Conservation (phyloP, 2,329 filamentous ascomycete genomes). For the Cryphonectria naterciae region DNA sequence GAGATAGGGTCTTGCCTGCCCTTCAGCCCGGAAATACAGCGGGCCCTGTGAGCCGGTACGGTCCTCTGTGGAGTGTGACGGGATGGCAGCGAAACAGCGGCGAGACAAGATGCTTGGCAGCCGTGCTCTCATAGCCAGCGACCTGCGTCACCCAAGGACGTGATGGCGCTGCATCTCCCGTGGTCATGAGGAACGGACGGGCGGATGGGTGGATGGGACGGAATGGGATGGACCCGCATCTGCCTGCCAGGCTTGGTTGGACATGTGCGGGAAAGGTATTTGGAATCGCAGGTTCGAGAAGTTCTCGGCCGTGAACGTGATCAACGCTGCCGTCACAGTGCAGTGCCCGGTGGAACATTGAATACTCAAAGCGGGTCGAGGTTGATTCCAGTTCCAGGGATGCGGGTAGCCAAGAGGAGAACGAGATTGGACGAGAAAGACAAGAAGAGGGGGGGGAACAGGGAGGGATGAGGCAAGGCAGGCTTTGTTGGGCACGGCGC, state of each 20-base stretch:
- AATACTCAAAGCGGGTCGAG: background rate
- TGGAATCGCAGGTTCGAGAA: background rate
- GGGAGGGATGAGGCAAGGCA: background rate
- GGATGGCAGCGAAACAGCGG: background rate
- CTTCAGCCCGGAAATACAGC: background rate
- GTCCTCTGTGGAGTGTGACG: background rate
- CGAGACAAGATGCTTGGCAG: slow-evolving; percentile 2
- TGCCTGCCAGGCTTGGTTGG: background rate
- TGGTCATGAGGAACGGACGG: background rate
- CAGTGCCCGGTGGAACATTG: background rate
- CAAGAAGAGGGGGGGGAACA: background rate
- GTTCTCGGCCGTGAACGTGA: background rate
- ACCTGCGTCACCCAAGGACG: background rate
- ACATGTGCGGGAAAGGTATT: background rate
- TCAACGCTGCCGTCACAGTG: background rate
- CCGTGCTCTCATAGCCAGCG: background rate
- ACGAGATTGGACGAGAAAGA: background rate
- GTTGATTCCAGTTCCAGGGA: background rate
- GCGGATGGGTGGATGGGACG: background rate
- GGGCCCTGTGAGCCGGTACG: background rate
- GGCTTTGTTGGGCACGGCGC: background rate
- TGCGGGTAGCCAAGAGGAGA: background rate
- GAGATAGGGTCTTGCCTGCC: background rate
- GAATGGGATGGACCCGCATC: background rate
- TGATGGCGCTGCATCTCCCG: background rate